These are phyloP conservation scores for Nemania diffusa DNA, from an alignment of 2,329 filamentous ascomycete genomes.

Conservation along the genomic window DNA sequence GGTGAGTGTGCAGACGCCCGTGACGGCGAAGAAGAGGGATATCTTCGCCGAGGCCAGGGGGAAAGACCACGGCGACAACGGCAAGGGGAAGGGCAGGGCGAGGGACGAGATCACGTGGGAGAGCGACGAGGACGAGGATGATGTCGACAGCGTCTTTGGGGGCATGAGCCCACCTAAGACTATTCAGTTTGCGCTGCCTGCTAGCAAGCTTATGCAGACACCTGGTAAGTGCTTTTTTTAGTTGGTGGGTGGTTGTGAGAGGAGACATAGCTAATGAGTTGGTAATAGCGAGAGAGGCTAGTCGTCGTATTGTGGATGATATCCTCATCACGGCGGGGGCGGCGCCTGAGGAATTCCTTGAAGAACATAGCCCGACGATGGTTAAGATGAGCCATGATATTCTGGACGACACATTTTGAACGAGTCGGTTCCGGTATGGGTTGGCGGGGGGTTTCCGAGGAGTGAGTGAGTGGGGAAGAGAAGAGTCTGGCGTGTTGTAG, in stretches of 20 bases:
- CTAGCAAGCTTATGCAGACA: slow-evolving; percentile 81
- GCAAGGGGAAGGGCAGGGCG: slow-evolving; percentile 45
- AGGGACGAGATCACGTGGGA: slow-evolving; percentile 77
- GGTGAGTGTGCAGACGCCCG: slow-evolving; percentile 85
- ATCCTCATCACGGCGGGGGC: slow-evolving; percentile 80
- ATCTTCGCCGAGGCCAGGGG: slow-evolving; percentile 53
- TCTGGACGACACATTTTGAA: slow-evolving; percentile 72
- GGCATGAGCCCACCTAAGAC: slow-evolving; percentile 94
- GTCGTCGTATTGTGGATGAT: slow-evolving; percentile 82
- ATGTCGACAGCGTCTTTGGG: slow-evolving; percentile 68
- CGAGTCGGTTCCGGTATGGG: slow-evolving; percentile 16
- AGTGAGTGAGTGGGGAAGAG: background rate
- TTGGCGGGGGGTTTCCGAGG: too few species aligned
- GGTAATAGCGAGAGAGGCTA: slow-evolving; percentile 76
- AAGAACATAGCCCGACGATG: slow-evolving; percentile 71
- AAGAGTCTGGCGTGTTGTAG: background rate
- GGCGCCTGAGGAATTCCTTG: slow-evolving; percentile 63
- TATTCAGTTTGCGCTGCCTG: slow-evolving; percentile 84
- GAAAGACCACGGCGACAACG: slow-evolving; percentile 42
- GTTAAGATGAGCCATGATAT: slow-evolving; percentile 73
- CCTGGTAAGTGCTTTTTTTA: slow-evolving; percentile 65
- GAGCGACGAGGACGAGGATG: too few species aligned
- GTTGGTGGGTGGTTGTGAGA: background rate
- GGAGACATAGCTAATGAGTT: slow-evolving; percentile 8
- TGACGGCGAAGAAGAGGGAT: slow-evolving; percentile 61